Conservation (phyloP, 225 moss, liverwort and hornwort genomes). For the Ulota crispa region DNA sequence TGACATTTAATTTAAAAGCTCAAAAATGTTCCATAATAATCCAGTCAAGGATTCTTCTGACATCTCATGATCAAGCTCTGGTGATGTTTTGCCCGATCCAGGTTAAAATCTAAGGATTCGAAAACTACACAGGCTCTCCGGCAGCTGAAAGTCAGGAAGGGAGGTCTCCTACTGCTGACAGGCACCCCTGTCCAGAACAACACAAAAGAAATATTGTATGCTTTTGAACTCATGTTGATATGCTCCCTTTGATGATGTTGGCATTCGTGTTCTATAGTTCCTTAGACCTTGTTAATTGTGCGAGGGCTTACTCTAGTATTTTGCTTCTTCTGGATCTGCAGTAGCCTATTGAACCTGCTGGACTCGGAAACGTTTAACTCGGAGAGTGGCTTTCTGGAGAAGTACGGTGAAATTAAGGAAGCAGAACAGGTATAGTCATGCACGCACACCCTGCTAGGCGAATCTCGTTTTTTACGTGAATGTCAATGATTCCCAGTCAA, state of each 20-base stretch:
- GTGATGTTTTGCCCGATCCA: slow-evolving; percentile 14
- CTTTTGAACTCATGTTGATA: neutral
- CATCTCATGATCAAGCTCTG: neutral
- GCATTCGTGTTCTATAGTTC: neutral
- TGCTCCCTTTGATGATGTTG: neutral
- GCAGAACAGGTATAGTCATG: slow-evolving; percentile 63
- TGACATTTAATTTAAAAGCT: too few relatives aligned
- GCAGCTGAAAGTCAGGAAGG: slow-evolving; percentile 58
- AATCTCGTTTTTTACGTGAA: accelerated
- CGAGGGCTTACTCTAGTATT: neutral
- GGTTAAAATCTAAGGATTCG: slow-evolving; percentile 77
- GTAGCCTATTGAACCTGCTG: slow-evolving; percentile 80
- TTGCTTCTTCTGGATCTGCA: slow-evolving; percentile 37
- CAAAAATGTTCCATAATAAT: neutral
- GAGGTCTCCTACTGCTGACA: slow-evolving; percentile 78
- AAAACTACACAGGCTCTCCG: slow-evolving; percentile 72
- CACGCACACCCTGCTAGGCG: neutral
- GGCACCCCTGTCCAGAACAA: slow-evolving; percentile 94
- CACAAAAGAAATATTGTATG: slow-evolving; percentile 91
- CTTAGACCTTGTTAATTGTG: neutral
- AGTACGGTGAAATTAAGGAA: slow-evolving; percentile 82
- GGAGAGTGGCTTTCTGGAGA: slow-evolving; percentile 64
- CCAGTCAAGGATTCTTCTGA: neutral
- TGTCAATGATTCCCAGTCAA: neutral
- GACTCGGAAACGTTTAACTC: slow-evolving; percentile 69